These are phyloP conservation scores for Scleroderma bovista DNA, from an alignment of 768 basidiomycete genomes.

Conservation along the genomic window DNA sequence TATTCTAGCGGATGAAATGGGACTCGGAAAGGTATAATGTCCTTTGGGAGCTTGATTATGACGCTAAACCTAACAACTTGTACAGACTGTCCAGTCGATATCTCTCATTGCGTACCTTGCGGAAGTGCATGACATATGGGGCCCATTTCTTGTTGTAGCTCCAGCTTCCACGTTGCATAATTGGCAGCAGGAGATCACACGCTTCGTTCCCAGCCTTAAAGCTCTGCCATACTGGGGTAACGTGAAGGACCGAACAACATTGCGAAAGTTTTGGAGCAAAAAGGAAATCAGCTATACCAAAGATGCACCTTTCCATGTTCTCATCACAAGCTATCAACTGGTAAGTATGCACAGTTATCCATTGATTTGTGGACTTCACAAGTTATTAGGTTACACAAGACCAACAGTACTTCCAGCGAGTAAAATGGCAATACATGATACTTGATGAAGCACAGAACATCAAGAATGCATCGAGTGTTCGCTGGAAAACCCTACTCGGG, in stretches of 20 bases:
- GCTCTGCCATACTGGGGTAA: slow-evolving; percentile 98
- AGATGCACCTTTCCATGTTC: slow-evolving; percentile 93
- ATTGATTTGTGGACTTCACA: slow-evolving; percentile 1
- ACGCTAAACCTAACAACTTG: neutral
- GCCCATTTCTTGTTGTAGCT: slow-evolving; percentile 96
- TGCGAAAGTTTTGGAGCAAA: slow-evolving; percentile 97
- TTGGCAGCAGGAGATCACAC: slow-evolving; percentile 97
- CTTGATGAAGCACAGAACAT: slow-evolving; percentile 99
- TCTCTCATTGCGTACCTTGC: slow-evolving; percentile 93
- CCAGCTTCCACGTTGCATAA: slow-evolving; percentile 97
- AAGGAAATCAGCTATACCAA: slow-evolving; percentile 94
- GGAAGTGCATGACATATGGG: slow-evolving; percentile 98
- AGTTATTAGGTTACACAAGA: slow-evolving; percentile 78
- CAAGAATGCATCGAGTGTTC: slow-evolving; percentile 92
- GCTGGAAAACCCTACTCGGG: slow-evolving; percentile 96
- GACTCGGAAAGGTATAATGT: slow-evolving; percentile 70
- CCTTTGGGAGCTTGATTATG: neutral
- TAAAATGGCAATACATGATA: slow-evolving; percentile 99
- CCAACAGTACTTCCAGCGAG: slow-evolving; percentile 94
- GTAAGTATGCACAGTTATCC: slow-evolving; percentile 37
- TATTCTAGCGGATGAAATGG: slow-evolving; percentile 99
- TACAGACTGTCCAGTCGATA: slow-evolving; percentile 94
- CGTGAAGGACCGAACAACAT: slow-evolving; percentile 88
- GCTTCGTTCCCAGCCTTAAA: slow-evolving; percentile 91
- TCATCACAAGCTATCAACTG: slow-evolving; percentile 96